Conservation (phyloP, 768 basidiomycete species). For the Xerocomus spinulosus region DNA sequence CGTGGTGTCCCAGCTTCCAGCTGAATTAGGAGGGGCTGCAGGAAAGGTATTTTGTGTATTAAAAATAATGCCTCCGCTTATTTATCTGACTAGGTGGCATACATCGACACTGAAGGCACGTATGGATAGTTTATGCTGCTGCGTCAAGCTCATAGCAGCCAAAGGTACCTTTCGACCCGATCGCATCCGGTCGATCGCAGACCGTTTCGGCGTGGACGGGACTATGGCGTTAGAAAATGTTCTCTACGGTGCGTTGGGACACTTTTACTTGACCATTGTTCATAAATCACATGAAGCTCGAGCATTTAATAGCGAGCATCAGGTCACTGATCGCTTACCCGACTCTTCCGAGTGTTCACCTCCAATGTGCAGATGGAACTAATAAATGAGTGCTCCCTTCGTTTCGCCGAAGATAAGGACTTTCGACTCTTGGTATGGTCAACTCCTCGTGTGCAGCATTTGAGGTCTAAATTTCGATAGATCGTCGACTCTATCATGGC, state of each 20-base stretch:
- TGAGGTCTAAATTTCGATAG: slow-evolving; percentile 35
- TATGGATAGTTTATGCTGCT: not conserved
- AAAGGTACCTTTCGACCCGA: slow-evolving; percentile 95
- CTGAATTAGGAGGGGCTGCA: slow-evolving; percentile 84
- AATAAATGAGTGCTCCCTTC: slow-evolving; percentile 82
- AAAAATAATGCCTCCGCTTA: slow-evolving; percentile 3
- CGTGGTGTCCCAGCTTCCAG: slow-evolving; percentile 83
- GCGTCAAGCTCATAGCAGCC: slow-evolving; percentile 19
- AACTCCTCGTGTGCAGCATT: not conserved
- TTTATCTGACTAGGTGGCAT: slow-evolving; percentile 59
- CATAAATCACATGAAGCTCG: slow-evolving; percentile 49
- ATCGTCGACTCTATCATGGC: slow-evolving; percentile 98
- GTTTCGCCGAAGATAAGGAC: slow-evolving; percentile 88
- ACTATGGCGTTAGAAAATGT: slow-evolving; percentile 86
- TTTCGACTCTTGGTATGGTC: slow-evolving; percentile 59
- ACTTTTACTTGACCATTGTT: slow-evolving; percentile 1
- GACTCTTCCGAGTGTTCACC: slow-evolving; percentile 3
- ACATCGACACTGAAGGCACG: slow-evolving; percentile 82
- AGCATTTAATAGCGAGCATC: slow-evolving; percentile 90
- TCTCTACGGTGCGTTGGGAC: slow-evolving; percentile 60
- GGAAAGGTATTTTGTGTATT: slow-evolving; percentile 57
- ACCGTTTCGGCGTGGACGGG: slow-evolving; percentile 90
- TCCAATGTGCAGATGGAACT: slow-evolving; percentile 67
- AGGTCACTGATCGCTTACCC: slow-evolving; percentile 42
- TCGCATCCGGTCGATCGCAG: slow-evolving; percentile 85